Base-by-base conservation (phyloP, 805 yeast genomes). In the Schwanniomyces pseudopolymorphus region DNA sequence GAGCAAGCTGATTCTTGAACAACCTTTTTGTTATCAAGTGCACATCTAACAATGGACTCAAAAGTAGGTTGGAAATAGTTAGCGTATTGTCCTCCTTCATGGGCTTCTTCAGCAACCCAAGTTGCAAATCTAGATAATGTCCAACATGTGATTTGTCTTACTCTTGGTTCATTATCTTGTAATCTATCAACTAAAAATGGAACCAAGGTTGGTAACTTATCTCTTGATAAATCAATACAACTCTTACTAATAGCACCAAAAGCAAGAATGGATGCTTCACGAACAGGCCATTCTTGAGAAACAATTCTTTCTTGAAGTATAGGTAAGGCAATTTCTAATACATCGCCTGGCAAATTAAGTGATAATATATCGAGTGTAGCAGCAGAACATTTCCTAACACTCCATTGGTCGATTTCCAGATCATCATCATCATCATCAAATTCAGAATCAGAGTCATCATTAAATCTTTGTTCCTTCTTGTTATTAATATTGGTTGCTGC, bases 1-100 rank as follows among this genome's bases (percentile, higher is more conserved):
- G 90, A 81, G 55, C 96, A 89, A 1, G 96, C 97, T 46, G 96
- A 86, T 58, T 90, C 92, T 68, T 94, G 99, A n/a, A 92, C 99
- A 47, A 86, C 87, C 61, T 91, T 90, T 70, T 89, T 89, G 43
- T 73, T 76, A 63, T 94, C 98, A 54, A 89, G 70, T 20, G 88
- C 82, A 66, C 94, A 86, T 42, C 64, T 70, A 61, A 94, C 77
- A 40, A 94, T 77, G 2, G 94, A 80, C 56, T 86, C 83, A 48
- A 94, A 76, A 0, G 94, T 89, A 4, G 94, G 94, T 47, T 78
- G 71, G 60, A 87, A 85, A 57, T 85, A 86, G 51, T 71, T 77
- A 7, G 89, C 77, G 60, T 80, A 86, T 22, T 78, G 69, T 9
- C 87, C 85, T 37, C 82, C 80, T 37, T 70, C 74, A 46, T 72